Evolutionary conservation across 192 early-diverging fungal species (phyloP).

Genomic region (Coemansia sp.): DNA sequence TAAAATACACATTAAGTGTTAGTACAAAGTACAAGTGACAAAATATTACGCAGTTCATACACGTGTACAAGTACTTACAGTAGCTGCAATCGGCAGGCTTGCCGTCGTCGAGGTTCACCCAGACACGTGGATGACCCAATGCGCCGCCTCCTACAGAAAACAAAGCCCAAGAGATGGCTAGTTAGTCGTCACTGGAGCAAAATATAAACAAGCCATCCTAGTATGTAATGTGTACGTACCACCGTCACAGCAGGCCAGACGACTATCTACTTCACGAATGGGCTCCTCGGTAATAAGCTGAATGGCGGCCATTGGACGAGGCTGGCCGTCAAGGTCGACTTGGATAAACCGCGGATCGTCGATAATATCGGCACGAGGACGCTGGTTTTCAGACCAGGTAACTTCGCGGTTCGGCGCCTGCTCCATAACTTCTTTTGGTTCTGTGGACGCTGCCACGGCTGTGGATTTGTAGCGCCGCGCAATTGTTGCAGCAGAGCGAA

Average conservation of each 20-base stretch:
- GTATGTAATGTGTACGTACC: slow-evolving; percentile 1
- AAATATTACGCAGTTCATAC: slow-evolving; percentile 23
- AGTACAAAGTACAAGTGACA: background rate
- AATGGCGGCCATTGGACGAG: slow-evolving; percentile 85
- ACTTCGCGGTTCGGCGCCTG: slow-evolving; percentile 75
- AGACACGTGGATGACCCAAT: slow-evolving; percentile 92
- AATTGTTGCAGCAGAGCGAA: slow-evolving; percentile 1
- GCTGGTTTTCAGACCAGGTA: slow-evolving; percentile 79
- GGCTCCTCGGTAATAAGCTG: slow-evolving; percentile 90
- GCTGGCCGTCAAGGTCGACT: slow-evolving; percentile 77
- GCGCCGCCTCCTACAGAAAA: slow-evolving; percentile 67
- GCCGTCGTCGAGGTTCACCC: slow-evolving; percentile 77
- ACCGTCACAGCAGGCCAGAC: slow-evolving; percentile 82
- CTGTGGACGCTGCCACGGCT: slow-evolving; percentile 13
- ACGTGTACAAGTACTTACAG: slow-evolving; percentile 64
- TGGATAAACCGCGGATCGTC: slow-evolving; percentile 85
- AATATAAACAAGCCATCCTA: background rate
- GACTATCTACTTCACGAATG: slow-evolving; percentile 70
- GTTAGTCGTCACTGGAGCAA: background rate
- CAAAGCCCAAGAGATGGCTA: background rate
- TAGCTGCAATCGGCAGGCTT: slow-evolving; percentile 73
- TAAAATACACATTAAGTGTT: slow-evolving; percentile 1
- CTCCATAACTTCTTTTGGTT: slow-evolving; percentile 36
- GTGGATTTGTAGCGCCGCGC: slow-evolving; percentile 45
- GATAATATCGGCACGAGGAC: slow-evolving; percentile 66